phyloP scores from a whole-genome alignment of 805 yeast species.

The Millerozyma miso region DNA sequence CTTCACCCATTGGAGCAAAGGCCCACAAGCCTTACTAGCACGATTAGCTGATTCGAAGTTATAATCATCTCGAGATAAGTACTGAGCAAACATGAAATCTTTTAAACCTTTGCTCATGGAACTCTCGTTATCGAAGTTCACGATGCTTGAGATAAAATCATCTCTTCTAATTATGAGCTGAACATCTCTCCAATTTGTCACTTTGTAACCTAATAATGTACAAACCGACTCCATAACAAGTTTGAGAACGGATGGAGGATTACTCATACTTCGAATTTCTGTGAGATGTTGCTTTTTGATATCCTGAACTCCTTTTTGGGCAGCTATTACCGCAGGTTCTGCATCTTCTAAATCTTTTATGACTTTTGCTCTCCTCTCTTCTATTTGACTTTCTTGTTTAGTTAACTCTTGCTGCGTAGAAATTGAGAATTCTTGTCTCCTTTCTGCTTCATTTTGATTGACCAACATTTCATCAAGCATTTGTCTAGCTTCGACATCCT shows the following conservation, averaged over 20 bases:
- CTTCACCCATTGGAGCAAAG: conserved; percentile 79
- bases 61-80: conserved; percentile 59
- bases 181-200: conserved; percentile 74
- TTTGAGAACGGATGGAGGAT: conserved; percentile 87
- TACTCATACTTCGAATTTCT: conserved; percentile 81
- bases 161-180: conserved; percentile 76
- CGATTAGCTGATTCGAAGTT: conserved; percentile 72
- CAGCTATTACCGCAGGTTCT: conserved; percentile 81
- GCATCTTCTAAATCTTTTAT: conserved; percentile 64
- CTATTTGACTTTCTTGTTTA: conserved; percentile 60
- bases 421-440: conserved; percentile 80
- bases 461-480: conserved; percentile 72
- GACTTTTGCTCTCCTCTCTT: conserved; percentile 50
- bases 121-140: conserved; percentile 60
- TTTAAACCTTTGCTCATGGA: conserved; percentile 55
- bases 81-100: conserved; percentile 51
- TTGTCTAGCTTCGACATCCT: conserved; percentile 63
- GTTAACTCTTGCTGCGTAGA: conserved; percentile 68
- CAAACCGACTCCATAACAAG: conserved; percentile 86
- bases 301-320: conserved; percentile 84
- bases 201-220: conserved; percentile 67
- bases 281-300: conserved; percentile 90
- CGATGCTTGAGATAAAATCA: conserved; percentile 81
- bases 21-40: conserved; percentile 96
- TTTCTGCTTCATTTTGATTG: conserved; percentile 89